A percentile compares a stretch with the other conserved stretches of the same genome.
Conservation (phyloP, 2,329 filamentous ascomycete species). For the Aspergillus ibericus region DNA sequence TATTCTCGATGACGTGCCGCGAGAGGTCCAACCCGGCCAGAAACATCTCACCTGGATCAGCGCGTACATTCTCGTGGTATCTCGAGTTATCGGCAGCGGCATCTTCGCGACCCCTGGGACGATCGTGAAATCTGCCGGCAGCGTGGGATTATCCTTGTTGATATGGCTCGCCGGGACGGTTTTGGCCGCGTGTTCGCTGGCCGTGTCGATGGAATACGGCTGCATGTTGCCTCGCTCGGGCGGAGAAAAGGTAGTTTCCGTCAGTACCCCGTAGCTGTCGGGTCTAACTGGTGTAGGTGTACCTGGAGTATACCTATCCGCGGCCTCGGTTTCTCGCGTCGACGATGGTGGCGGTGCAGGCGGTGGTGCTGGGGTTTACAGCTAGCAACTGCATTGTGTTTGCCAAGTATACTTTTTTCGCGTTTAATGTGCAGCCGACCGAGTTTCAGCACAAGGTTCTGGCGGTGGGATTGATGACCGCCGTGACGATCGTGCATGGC, state of each 20-base stretch:
- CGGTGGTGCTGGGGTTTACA: constrained; percentile 65
- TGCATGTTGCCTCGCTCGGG: constrained; percentile 70
- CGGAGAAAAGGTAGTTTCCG: constrained; percentile 59
- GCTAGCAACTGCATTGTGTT: constrained; percentile 71
- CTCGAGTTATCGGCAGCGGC: constrained; percentile 67
- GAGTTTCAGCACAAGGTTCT: constrained; percentile 57
- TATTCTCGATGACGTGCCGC: not conserved
- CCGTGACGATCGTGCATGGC: constrained; percentile 60
- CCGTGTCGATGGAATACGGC: constrained; percentile 66
- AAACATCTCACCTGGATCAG: constrained; percentile 64
- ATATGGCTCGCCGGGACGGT: constrained; percentile 65
- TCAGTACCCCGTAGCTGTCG: constrained; percentile 49
- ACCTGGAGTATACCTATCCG: constrained; percentile 68
- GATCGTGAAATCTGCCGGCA: constrained; percentile 66
- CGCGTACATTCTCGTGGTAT: constrained; percentile 67
- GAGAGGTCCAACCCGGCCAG: not conserved
- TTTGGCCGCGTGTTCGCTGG: constrained; percentile 61
- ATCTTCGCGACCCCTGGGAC: constrained; percentile 72
- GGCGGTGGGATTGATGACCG: constrained; percentile 57
- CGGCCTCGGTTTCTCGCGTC: constrained; percentile 64
- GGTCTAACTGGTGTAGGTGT: constrained; percentile 53
- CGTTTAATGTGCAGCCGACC: constrained; percentile 52
- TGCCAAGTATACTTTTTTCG: constrained; percentile 64
- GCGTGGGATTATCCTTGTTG: constrained; percentile 61
- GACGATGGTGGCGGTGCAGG: constrained; percentile 63